A percentile compares a stretch with the other conserved stretches of the same genome.
These are phyloP conservation scores for Heliocybe sulcata DNA, from an alignment of 1,284 basidiomycete genomes.

Conservation along the genomic window DNA sequence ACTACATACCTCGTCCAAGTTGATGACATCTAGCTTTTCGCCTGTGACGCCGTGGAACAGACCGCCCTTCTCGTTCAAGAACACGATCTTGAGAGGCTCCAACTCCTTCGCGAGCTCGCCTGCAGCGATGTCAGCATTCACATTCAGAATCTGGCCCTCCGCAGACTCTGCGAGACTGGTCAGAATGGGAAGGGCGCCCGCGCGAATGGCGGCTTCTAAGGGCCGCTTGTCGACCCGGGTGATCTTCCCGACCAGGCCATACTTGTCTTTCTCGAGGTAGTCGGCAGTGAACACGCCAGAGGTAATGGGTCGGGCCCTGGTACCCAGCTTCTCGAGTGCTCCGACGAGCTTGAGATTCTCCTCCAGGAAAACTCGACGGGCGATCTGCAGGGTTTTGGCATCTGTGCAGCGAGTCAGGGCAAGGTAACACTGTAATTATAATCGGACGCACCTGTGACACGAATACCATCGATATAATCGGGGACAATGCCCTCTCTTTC, in stretches of 20 bases:
- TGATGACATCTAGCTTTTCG: constrained; percentile 93
- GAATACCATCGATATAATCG: constrained; percentile 93
- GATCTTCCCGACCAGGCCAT: constrained; percentile 92
- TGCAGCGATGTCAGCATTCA: constrained; percentile 95
- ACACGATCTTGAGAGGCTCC: constrained; percentile 99
- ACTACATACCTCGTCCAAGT: constrained; percentile 84
- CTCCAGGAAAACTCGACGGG: constrained; percentile 92
- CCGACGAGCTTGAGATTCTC: constrained; percentile 91
- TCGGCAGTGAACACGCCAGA: constrained; percentile 94
- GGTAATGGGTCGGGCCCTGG: constrained; percentile 91
- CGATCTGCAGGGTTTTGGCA: constrained; percentile 86
- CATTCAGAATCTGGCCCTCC: constrained; percentile 93
- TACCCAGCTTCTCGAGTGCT: constrained; percentile 87
- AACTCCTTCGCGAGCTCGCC: constrained; percentile 94
- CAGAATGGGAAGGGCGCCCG: constrained; percentile 89
- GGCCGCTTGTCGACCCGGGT: constrained; percentile 91
- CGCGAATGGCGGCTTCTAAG: constrained; percentile 89
- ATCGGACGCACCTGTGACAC: constrained; percentile 73
- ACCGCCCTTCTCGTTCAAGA: constrained; percentile 97
- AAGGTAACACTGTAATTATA: too few species aligned
- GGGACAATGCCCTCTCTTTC: constrained; percentile 87
- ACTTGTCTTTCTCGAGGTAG: constrained; percentile 90
- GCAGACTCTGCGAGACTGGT: constrained; percentile 88
- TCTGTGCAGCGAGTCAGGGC: too few species aligned
- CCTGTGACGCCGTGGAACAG: constrained; percentile 96